These are phyloP conservation scores for Dacryopinax spathularia DNA, from an alignment of 768 basidiomycete species.

Conservation along the genomic window DNA sequence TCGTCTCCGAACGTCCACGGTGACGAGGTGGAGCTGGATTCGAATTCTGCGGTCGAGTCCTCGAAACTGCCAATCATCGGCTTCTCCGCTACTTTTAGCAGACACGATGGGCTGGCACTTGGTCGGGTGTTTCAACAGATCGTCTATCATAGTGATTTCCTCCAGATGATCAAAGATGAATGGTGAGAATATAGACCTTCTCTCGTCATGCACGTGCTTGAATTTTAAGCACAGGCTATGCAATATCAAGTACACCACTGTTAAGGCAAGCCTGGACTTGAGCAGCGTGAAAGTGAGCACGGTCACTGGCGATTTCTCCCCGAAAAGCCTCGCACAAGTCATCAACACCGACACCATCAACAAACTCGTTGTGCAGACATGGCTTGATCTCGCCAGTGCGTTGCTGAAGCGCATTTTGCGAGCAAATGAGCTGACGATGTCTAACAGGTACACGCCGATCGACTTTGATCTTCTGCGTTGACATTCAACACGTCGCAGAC, in stretches of 20 bases:
- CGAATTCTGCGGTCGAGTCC: too few relatives aligned
- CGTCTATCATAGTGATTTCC: conserved; percentile 81
- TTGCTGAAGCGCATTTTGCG: neutral
- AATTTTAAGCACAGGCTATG: conserved; percentile 49
- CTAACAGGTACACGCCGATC: conserved; percentile 51
- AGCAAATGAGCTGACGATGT: too few relatives aligned
- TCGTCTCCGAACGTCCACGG: too few relatives aligned
- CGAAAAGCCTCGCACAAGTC: conserved; percentile 60
- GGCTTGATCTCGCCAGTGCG: conserved; percentile 74
- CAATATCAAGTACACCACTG: conserved; percentile 70
- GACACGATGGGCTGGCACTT: conserved; percentile 81
- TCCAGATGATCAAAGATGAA: conserved; percentile 82
- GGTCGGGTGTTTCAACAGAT: conserved; percentile 80
- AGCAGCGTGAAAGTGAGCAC: conserved; percentile 50
- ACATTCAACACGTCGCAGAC: conserved; percentile 60
- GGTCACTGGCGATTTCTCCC: conserved; percentile 65
- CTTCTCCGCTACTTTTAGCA: conserved; percentile 87
- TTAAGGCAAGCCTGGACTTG: conserved; percentile 60
- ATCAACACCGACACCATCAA: conserved; percentile 73
- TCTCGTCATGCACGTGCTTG: neutral
- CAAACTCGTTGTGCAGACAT: conserved; percentile 60
- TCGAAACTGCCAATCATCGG: conserved; percentile 63
- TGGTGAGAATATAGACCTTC: conserved; percentile 37
- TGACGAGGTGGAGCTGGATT: too few relatives aligned
- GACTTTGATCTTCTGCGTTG: conserved; percentile 84